A percentile compares a stretch with the other conserved stretches of the same genome.
Evolutionary conservation across 1,284 basidiomycete genomes (phyloP).

Genomic region (Mycena citricolor): DNA sequence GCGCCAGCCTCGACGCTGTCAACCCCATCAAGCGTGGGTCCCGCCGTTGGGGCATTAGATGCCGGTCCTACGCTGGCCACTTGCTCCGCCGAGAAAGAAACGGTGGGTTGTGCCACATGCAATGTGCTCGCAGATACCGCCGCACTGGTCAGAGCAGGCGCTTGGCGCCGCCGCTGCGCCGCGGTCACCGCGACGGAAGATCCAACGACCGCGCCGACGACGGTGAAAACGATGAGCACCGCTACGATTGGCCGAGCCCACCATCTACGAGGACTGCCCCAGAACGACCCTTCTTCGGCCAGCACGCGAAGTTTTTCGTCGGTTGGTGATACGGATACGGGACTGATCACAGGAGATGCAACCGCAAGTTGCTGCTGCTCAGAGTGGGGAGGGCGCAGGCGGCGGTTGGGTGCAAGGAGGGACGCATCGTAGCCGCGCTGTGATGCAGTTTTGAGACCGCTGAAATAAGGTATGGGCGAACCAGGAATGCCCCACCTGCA

Average conservation of each 20-base stretch:
- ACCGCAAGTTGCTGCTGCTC: slow-evolving; percentile 1
- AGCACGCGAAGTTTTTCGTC: slow-evolving; percentile 7
- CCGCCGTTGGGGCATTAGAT: neutral
- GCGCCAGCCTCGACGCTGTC: slow-evolving; percentile 7
- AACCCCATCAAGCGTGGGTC: neutral
- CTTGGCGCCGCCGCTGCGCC: neutral
- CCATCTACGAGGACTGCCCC: too few relatives aligned
- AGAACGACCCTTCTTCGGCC: slow-evolving; percentile 32
- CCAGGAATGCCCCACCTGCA: slow-evolving; percentile 39
- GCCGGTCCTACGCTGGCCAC: too few relatives aligned
- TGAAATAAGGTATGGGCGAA: slow-evolving; percentile 2
- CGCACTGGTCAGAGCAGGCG: neutral
- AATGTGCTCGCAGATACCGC: too few relatives aligned
- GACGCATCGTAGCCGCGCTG: slow-evolving; percentile 56
- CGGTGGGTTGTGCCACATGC: too few relatives aligned
- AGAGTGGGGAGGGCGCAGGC: slow-evolving; percentile 19
- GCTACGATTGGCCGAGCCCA: slow-evolving; percentile 31
- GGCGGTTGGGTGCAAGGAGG: slow-evolving; percentile 33
- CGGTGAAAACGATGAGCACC: slow-evolving; percentile 36
- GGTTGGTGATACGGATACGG: too few relatives aligned
- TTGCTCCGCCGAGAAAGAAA: too few relatives aligned
- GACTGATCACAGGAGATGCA: too few relatives aligned
- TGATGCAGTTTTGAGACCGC: neutral
- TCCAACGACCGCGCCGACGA: slow-evolving; percentile 57
- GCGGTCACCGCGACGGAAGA: slow-evolving; percentile 59